A percentile compares a stretch with the other conserved stretches of the same genome.
These are phyloP conservation scores for Yarrowia alimentaria DNA, from an alignment of 805 yeast species.

Conservation along the genomic window DNA sequence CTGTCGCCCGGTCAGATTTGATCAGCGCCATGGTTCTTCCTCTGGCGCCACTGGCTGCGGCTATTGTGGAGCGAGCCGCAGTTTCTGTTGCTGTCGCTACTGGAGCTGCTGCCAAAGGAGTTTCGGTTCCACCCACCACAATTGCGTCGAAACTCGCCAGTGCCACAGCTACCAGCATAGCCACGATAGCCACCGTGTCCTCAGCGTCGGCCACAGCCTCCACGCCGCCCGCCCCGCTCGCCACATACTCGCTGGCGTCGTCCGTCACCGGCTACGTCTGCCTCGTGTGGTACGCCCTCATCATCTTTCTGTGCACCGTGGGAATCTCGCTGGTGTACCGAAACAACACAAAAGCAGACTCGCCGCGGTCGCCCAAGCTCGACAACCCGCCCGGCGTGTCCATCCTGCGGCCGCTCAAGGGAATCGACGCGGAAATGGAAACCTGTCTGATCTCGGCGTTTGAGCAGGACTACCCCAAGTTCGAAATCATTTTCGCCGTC, in stretches of 20 bases:
- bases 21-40: no score
- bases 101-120: no score
- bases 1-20: no score
- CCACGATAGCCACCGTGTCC: no score
- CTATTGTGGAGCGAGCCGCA: no score
- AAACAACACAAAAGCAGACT: not conserved
- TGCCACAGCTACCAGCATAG: no score
- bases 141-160: no score
- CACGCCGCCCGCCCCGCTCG: not conserved
- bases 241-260: not conserved
- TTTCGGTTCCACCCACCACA: no score
- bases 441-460: conserved; percentile 67
- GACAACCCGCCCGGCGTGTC: conserved; percentile 54
- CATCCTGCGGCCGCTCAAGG: conserved; percentile 78
- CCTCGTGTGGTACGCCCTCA: conserved; percentile 4
- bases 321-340: conserved; percentile 16
- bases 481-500: conserved; percentile 76
- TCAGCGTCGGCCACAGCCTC: not conserved
- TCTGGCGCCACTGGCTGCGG: no score
- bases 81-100: no score
- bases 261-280: not conserved
- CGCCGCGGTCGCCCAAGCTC: not conserved
- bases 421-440: conserved; percentile 72
- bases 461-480: conserved; percentile 64
- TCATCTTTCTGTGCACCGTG: conserved; percentile 15